Evolutionary conservation across 768 basidiomycete genomes (phyloP).

Genomic region (Auricularia auricula-judae): DNA sequence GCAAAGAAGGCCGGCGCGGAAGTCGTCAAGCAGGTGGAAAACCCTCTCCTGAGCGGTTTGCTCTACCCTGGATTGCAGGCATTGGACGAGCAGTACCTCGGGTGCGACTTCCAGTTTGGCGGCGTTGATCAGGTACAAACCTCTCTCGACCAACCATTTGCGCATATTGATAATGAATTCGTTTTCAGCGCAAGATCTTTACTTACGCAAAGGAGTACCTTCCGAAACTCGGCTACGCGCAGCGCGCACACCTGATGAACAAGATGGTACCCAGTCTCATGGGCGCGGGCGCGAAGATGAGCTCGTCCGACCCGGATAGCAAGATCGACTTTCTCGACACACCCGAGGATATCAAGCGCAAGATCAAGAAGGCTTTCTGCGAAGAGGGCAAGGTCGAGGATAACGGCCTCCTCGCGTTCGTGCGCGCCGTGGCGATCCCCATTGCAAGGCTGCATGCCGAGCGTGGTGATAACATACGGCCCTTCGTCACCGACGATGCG

Average conservation of each 20-base stretch:
- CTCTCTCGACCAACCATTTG: not conserved
- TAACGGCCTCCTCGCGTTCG: slow-evolving; percentile 83
- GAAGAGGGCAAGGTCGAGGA: slow-evolving; percentile 83
- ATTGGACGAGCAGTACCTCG: slow-evolving; percentile 94
- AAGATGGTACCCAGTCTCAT: slow-evolving; percentile 85
- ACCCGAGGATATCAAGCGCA: slow-evolving; percentile 72
- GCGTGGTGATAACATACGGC: slow-evolving; percentile 42
- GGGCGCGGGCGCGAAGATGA: slow-evolving; percentile 87
- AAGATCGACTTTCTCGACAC: slow-evolving; percentile 97
- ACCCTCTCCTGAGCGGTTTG: slow-evolving; percentile 79
- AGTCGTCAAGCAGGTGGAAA: slow-evolving; percentile 95
- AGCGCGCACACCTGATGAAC: slow-evolving; percentile 98
- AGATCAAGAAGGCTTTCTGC: slow-evolving; percentile 88
- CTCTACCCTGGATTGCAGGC: slow-evolving; percentile 96
- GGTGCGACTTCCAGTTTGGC: slow-evolving; percentile 94
- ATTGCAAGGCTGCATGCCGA: slow-evolving; percentile 68
- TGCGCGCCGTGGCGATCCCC: slow-evolving; percentile 79
- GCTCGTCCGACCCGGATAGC: slow-evolving; percentile 91
- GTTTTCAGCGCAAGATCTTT: slow-evolving; percentile 87
- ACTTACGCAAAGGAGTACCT: slow-evolving; percentile 96
- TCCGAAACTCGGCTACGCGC: slow-evolving; percentile 82
- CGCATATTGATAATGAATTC: not conserved
- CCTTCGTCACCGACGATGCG: slow-evolving; percentile 58
- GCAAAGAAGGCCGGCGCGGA: slow-evolving; percentile 98
- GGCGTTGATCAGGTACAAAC: slow-evolving; percentile 84